Base-by-base conservation (phyloP, 345 rosid species). In the Citrus australasica region DNA sequence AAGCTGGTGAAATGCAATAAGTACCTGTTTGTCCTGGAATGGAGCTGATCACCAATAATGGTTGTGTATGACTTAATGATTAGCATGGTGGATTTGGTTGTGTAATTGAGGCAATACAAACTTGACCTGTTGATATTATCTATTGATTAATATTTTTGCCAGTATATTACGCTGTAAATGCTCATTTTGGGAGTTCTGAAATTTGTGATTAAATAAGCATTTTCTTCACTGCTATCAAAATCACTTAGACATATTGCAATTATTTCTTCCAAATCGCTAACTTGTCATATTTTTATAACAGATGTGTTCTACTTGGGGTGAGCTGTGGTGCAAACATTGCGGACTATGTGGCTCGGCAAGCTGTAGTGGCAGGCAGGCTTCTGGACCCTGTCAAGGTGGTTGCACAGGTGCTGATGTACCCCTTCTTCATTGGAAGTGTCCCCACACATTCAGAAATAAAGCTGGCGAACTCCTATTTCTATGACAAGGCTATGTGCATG, bases 321-420 rank as follows among this genome's bases (percentile, higher is more conserved):
- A 92, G 97, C 80, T 87, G 90, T 74, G 98, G 99, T 61, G 95
- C 92, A 68, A 94, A 92, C 86, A 91, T 96, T 79, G 99, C 93
- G 21, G 95, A 94, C 78, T 88, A 88, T 76, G 93, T 92, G 83
- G 92, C 99, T 63, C 88, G 92, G 63, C 92, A 88, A 80, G 94
- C 94, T 66, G 92, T 90, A 21, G 97, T 88, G 80, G 89, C 89
- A 32, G 98, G 98, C 76, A 92, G 86, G 76, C 89, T 83, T 65
- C 78, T 96, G 82, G 95, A 91, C 55, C 98, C 97, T 28, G 88
- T 96, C 9, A 96, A 92, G 88, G 97, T 92, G 70, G 97, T 92
- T 9, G 97, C 98, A 11, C 99, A 94, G 85, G 94, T 96, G 67
- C 83, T 94, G 80, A 88, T 96, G 95, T 90, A 90, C 82, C 97